Evolutionary conservation across 129 eudicot species (phyloP).

Genomic region (Flaveria robusta): DNA sequence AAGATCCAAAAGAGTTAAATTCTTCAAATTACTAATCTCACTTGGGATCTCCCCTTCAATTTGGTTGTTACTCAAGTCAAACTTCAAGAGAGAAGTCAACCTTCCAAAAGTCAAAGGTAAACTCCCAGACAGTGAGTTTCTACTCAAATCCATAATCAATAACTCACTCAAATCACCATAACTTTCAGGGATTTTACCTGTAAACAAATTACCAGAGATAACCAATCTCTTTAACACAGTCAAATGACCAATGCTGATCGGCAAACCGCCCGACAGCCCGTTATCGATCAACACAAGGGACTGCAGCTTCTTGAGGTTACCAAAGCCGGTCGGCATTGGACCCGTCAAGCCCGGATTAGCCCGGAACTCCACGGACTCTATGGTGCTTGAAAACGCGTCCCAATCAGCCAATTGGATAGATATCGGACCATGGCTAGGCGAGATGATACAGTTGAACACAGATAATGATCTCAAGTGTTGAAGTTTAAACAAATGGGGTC

Average conservation of each 20-base stretch:
- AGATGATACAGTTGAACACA: slow-evolving; percentile 66
- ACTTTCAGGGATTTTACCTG: slow-evolving; percentile 58
- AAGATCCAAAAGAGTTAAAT: slow-evolving; percentile 68
- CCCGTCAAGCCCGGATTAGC: slow-evolving; percentile 69
- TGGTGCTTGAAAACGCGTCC: slow-evolving; percentile 46
- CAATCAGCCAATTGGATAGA: slow-evolving; percentile 52
- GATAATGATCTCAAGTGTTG: slow-evolving; percentile 68
- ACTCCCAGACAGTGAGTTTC: slow-evolving; percentile 64
- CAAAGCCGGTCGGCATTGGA: slow-evolving; percentile 52
- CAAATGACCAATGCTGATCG: slow-evolving; percentile 49
- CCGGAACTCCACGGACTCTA: slow-evolving; percentile 67
- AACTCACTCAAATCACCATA: slow-evolving; percentile 55
- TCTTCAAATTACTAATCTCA: slow-evolving; percentile 57
- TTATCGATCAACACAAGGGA: slow-evolving; percentile 69
- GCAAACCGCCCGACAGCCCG: slow-evolving; percentile 58
- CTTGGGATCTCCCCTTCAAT: slow-evolving; percentile 57
- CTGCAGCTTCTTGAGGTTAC: slow-evolving; percentile 62
- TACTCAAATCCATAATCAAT: slow-evolving; percentile 71
- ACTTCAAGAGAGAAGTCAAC: slow-evolving; percentile 69
- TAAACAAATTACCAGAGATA: slow-evolving; percentile 53
- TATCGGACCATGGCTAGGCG: slow-evolving; percentile 39
- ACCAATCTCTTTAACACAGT: slow-evolving; percentile 53
- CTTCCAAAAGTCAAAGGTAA: slow-evolving; percentile 61
- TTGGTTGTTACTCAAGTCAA: slow-evolving; percentile 69
- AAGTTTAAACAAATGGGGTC: slow-evolving; percentile 57